phyloP scores from a whole-genome alignment of 805 yeast genomes.

The Pichia gijzeniarum region DNA sequence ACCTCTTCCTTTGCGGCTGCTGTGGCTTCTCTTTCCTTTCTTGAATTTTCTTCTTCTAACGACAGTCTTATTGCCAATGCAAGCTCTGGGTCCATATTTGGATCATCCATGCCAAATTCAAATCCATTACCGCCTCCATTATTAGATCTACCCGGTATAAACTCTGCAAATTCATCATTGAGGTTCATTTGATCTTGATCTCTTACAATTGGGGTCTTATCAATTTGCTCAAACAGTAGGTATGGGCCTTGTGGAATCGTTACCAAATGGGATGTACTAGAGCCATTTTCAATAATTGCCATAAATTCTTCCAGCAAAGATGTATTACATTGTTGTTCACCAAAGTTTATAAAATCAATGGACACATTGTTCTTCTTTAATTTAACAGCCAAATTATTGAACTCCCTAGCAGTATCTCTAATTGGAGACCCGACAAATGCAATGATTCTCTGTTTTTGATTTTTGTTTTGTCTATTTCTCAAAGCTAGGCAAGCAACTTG shows the following conservation, averaged over 20 bases:
- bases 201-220: conserved; percentile 64
- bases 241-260: conserved; percentile 87
- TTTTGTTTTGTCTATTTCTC: conserved; percentile 92
- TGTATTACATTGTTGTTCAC: conserved; percentile 77
- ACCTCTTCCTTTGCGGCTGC: conserved; percentile 20
- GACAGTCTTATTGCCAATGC: conserved; percentile 94
- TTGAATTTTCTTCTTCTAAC: conserved; percentile 86
- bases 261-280: conserved; percentile 70
- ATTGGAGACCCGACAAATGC: conserved; percentile 89
- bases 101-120: conserved; percentile 68
- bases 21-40: conserved; percentile 66
- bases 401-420: conserved; percentile 56
- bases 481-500: conserved; percentile 92
- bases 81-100: conserved; percentile 92
- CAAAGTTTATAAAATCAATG: conserved; percentile 84
- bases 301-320: conserved; percentile 74
- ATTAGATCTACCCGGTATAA: conserved; percentile 35
- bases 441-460: conserved; percentile 84
- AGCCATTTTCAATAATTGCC: conserved; percentile 39
- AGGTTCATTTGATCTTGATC: conserved; percentile 47
- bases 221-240: conserved; percentile 73
- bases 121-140: conserved; percentile 34
- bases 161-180: conserved; percentile 33
- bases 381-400: conserved; percentile 80
- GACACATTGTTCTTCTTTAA: conserved; percentile 91